Evolutionary conservation across 306 rosid species (phyloP), one percentile per base, ranked within the genome.

Genomic region (Styphnolobium japonicum): DNA sequence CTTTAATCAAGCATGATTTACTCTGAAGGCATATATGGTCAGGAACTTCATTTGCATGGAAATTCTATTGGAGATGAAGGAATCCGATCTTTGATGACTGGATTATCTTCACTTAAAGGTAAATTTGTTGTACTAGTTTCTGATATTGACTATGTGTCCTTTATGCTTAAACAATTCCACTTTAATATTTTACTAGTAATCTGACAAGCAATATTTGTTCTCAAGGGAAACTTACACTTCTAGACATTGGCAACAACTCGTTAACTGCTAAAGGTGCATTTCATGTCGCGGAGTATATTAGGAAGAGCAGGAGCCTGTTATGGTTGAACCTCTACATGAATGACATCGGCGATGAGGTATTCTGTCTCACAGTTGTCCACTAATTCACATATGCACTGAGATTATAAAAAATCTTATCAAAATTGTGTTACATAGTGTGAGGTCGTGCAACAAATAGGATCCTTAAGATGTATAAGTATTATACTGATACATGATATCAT

Each of bases 31-130:
- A 36, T 80, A 51, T 79, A 25, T 72, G 81, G 45, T 31, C 89
- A 95, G 99, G 98, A 91, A 67, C 97, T 95, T 85, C 92, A 95
- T 86, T 78, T 95, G 86, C 93, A 95, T 76, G 99, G 99, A 79
- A 95, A 95, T 86, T 90, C 97, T 77, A 89, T 95, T 71, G 97
- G 98, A 42, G 99, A 95, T 76, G 99, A 95, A 88, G 99, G 99
- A 71, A 83, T 82, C 76, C 87, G 89, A 49, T 93, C 97, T 77
- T 86, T 95, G 85, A 86, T 90, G 85, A 80, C 90, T 51, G 97
- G 94, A 62, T 84, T 95, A 85, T 83, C 92, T 48, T 75, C 73
- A 22, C 89, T 90, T 82, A 95, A 87, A 93, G 98, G 99, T 95
- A 74, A 49, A 37, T 71, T 72, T 67, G 23, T 58, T 68, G 53